Base-by-base conservation (phyloP, 1,139 yeast genomes). In the Candida pseudocylindracea region DNA sequence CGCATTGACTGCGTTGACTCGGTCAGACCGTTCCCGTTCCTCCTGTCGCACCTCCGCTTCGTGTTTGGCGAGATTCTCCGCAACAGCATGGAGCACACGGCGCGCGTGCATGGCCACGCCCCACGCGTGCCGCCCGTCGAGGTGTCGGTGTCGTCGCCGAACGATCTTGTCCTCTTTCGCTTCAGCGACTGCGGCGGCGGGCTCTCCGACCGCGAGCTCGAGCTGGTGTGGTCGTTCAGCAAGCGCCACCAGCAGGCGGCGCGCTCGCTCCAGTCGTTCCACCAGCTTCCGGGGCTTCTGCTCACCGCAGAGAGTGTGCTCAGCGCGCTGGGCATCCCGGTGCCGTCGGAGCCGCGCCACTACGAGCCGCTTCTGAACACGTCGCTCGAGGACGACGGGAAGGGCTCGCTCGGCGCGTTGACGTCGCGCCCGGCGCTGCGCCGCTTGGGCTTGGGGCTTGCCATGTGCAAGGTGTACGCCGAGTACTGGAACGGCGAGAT, bases 401-500 rank as follows among this genome's bases (percentile, higher is more conserved):
- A 46, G 34, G 54, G 60, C 2, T 58, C 64, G 0, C 47, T 59
- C 36, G 56, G 53, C 32, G 45, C 46, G 24, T 60, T 81, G 41
- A 67, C 78, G 31, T 60, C 72, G 12, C 61, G 94, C 40, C 80
- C 91, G 1, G 72, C 78, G 27, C 65, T 74, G 37, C 64, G 67
- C 42, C 74, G 76, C 37, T 54, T 85, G 20, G 95, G 95, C 0
- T 64, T 85, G 41, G 94, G 95, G 0, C 57, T 85, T 37, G 95
- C 96, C 0, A 70, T 85, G 73, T 75, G 93, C 44, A 72, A 78
- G 41, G 80, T 85, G 0, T 85, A 85, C 46, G 85, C 93, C 0
- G 95, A 85, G 43, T 85, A 85, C 50, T 85, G 96, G 96, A 88
- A 83, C 43, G 95, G 96, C 5, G 75, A 73, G 34, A 53, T 85